Base-by-base conservation (phyloP, 2,329 filamentous ascomycete species). In the Ceratocystis eucalypticola region DNA sequence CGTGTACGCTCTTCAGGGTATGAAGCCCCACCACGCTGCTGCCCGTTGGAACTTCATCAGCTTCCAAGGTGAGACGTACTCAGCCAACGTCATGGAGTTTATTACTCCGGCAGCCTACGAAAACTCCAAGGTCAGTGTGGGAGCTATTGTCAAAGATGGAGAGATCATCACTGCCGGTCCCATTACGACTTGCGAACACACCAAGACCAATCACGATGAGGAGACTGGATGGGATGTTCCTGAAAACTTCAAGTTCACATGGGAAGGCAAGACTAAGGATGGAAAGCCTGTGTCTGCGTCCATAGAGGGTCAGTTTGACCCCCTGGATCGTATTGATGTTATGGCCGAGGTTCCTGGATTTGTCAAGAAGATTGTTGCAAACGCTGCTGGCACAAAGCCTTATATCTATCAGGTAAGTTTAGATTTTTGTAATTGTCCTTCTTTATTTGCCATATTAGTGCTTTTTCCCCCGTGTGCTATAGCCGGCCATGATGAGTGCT, bases 1-100 rank as follows among this genome's bases (percentile, higher is more conserved):
- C 77, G 81, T 88, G 70, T 88, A 94, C 75, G 92, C 91, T 50
- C 79, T 97, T 63, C 94, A 97, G 78, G 94, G 92, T 75, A 97
- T 97, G 93, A 99, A 99, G 82, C 94, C 94, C 50, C 94, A 99
- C 76, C 95, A 99, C 75, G 89, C 91, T 68, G 92, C 93, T 69
- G 86, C 89, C 37, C 85, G 84, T 69, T 99, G 94, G 94, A 96
- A 94, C 77, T 99, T 96, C 79, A 82, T 84, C 76, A 85, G 92
- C 77, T 96, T 96, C 79, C 92, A 97, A 75, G 87, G 89, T 15
- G 88, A 91, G 25, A 90, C 81, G 22, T 88, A 91, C 78, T 94
- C 92, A 33, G 93, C 92, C 33, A 78, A 96, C 70, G 80, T 97
- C 80, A 99, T 99, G 94, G 89, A 97, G 76, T 99, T 87, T 76